Base-by-base conservation (phyloP, 208 protist species). In the Crithidia sp. region DNA sequence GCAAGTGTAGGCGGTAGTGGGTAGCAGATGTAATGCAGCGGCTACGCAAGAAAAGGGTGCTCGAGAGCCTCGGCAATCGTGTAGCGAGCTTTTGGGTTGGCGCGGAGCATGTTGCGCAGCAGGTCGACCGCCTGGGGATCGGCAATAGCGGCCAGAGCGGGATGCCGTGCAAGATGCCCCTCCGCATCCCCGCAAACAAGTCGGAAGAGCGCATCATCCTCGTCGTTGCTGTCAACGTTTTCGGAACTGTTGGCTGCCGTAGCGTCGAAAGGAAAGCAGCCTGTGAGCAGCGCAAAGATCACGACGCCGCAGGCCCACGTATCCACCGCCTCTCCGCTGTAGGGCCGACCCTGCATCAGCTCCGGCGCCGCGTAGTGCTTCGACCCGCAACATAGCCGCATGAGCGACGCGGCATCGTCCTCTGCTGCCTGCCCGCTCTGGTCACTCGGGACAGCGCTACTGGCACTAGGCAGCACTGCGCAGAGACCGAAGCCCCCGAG, bases 221-320 rank as follows among this genome's bases (percentile, higher is more conserved):
- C 71, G n/a, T 67, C 65, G 17, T 57, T 45, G 56, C 39, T 16
- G 39, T 44, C 14, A 28, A 9, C 56, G 39, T 7, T 44, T 39
- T 57, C 6, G 58, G 28, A 28, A 28, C 14, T 50, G 58, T 50
- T 36, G 10, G 4, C 80, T n/a, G 71, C 65, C 17, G 62, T 76
- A 43, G 66, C 60, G 64, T 87, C 96, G 68, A 99, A 98, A 6
- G 96, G 97, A 62, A 97, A 90, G 39, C 83, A 80, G 64, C 94
- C 94, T 9, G 92, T 86, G 56, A 98, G 69, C 67, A 99, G 86
- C 53, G 97, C 94, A 65, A 98, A 99, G 12, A 98, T 74, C 7
- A 99, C 76, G 13, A 98, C 95, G 55, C 98, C 98, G 41, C 92
- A 92, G 4, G 91, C 88, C 98, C 98, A 99, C 82, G 96, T 98